A percentile compares a stretch with the other conserved stretches of the same genome.
phyloP scores from a whole-genome alignment of 2,329 filamentous ascomycete genomes.

The Penicillium sp. region DNA sequence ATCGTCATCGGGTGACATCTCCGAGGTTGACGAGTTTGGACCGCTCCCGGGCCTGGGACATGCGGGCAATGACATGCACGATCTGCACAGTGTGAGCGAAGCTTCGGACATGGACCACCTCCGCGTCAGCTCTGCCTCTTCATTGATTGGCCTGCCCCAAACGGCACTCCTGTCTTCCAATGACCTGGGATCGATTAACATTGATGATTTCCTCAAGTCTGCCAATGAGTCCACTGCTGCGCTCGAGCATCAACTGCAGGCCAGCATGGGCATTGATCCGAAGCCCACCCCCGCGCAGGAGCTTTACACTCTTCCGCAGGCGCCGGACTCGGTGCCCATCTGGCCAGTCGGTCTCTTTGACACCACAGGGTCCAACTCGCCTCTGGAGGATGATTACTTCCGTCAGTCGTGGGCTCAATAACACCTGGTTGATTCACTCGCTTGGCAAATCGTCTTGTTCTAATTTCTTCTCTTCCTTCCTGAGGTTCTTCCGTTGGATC shows the following conservation, averaged over 20 bases:
- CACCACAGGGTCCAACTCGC: conserved; percentile 24
- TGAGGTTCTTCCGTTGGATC: conserved; percentile 7
- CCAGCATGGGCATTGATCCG: conserved; percentile 39
- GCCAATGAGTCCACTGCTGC: conserved; percentile 44
- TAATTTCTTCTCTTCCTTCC: conserved; percentile 16
- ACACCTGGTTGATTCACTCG: conserved; percentile 4
- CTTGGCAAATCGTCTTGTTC: conserved; percentile 10
- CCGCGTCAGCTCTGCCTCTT: conserved; percentile 47
- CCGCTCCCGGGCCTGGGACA: conserved; percentile 35
- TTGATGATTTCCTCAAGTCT: conserved; percentile 48
- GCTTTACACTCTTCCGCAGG: conserved; percentile 32
- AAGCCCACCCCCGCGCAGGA: conserved; percentile 36
- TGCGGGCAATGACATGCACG: conserved; percentile 36
- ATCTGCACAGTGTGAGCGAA: conserved; percentile 46
- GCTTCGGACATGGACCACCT: conserved; percentile 44
- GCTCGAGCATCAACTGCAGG: conserved; percentile 44
- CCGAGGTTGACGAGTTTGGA: conserved; percentile 50
- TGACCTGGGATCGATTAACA: conserved; percentile 45
- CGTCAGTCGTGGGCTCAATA: conserved; percentile 37
- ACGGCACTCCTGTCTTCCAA: conserved; percentile 44
- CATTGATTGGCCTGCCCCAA: conserved; percentile 46
- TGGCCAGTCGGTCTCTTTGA: conserved; percentile 40
- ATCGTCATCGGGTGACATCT: conserved; percentile 53
- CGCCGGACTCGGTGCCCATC: conserved; percentile 32
- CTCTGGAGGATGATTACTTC: conserved; percentile 37